A percentile compares a stretch with the other conserved stretches of the same genome.
phyloP scores from a whole-genome alignment of 2,329 filamentous ascomycete genomes.

The Xylaria sp. region DNA sequence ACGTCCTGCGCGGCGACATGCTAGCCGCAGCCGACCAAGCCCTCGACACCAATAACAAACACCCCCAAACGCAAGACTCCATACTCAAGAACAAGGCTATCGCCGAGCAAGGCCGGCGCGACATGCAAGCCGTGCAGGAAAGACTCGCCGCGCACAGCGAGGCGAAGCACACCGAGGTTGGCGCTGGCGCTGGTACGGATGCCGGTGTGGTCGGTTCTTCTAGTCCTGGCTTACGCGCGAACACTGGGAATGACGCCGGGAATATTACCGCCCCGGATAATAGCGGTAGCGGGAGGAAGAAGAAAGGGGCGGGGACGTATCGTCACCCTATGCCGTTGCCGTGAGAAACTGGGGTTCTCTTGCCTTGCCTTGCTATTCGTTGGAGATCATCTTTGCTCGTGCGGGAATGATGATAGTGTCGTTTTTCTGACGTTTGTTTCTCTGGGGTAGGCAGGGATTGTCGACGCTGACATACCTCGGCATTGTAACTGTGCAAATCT shows the following conservation, averaged over 20 bases:
- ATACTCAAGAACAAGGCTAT: conserved; percentile 25
- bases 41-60: conserved; percentile 26
- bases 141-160: conserved; percentile 26
- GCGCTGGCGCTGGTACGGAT: background rate
- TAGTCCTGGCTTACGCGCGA: background rate
- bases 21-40: conserved; percentile 29
- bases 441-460: too few species aligned
- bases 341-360: background rate
- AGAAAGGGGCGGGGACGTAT: background rate
- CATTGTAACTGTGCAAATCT: too few species aligned
- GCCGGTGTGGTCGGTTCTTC: background rate
- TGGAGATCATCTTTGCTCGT: too few species aligned
- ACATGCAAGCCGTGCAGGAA: conserved; percentile 24
- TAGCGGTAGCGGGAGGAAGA: background rate
- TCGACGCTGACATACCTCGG: too few species aligned
- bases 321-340: background rate
- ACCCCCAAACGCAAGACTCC: conserved; percentile 24
- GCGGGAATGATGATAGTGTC: too few species aligned
- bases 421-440: too few species aligned
- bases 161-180: background rate
- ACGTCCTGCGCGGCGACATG: conserved; percentile 30
- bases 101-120: conserved; percentile 26
- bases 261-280: background rate
- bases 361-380: background rate
- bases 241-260: background rate